A percentile compares a stretch with the other conserved stretches of the same genome.
Evolutionary conservation across 768 basidiomycete genomes (phyloP).

Genomic region (Mycena sanguinolenta): DNA sequence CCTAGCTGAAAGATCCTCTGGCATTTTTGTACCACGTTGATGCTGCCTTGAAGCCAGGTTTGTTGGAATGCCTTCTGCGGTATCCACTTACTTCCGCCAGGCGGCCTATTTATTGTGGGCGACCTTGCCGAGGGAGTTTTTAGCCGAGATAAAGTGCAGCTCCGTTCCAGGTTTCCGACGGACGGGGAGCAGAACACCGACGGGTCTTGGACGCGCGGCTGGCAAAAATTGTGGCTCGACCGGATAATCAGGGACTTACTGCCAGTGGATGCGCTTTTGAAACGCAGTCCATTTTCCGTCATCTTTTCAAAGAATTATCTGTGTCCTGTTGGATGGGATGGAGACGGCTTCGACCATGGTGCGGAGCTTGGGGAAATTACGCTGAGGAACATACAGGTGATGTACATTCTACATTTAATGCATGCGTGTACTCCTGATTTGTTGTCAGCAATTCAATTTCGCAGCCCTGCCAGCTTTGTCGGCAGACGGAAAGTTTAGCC

Average conservation of each 20-base stretch:
- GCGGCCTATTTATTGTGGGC: background rate
- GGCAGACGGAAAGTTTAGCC: background rate
- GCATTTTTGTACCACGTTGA: background rate
- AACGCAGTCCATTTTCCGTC: background rate
- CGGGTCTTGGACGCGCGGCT: background rate
- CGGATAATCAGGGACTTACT: background rate
- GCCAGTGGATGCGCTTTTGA: background rate
- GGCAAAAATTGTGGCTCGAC: background rate
- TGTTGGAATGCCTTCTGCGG: background rate
- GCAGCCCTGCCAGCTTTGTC: background rate
- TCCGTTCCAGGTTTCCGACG: background rate
- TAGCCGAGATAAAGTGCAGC: background rate
- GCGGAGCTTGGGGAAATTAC: background rate
- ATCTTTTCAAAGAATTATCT: background rate
- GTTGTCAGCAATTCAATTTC: background rate
- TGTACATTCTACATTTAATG: background rate
- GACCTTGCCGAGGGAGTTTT: background rate
- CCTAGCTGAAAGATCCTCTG: slow-evolving; percentile 5
- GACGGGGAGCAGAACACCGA: background rate
- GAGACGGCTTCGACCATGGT: background rate
- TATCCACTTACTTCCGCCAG: background rate
- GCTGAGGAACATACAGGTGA: too few relatives aligned
- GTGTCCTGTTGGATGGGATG: background rate
- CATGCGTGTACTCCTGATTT: background rate
- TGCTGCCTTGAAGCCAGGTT: background rate